These are phyloP conservation scores for Trichosporon sp. DNA, from an alignment of 1,284 basidiomycete genomes.

Conservation along the genomic window DNA sequence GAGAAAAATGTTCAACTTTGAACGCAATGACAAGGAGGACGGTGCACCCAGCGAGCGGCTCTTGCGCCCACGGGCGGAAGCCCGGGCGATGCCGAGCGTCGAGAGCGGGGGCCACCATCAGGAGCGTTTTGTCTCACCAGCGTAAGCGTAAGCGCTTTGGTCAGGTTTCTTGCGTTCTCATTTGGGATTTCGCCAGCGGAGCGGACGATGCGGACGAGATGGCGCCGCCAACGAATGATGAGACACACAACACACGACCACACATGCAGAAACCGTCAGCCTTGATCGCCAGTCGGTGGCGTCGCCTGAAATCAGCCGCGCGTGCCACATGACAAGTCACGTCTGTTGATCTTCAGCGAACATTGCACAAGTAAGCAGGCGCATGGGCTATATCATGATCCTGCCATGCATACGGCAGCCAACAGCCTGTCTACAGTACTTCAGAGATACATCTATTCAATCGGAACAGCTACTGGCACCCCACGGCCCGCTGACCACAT, in stretches of 20 bases:
- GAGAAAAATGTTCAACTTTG: not conserved
- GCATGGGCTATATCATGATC: not conserved
- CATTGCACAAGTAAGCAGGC: not conserved
- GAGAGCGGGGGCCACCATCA: not conserved
- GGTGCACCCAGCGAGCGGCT: constrained; percentile 1
- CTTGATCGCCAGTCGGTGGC: not conserved
- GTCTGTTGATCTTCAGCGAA: not conserved
- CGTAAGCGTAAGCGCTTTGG: not conserved
- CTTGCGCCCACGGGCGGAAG: not conserved
- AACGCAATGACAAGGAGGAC: not conserved
- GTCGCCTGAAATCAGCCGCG: not conserved
- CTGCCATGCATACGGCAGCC: not conserved
- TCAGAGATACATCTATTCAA: not conserved
- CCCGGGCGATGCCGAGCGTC: not conserved
- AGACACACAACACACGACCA: not conserved
- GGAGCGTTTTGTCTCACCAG: not conserved
- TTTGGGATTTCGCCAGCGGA: not conserved
- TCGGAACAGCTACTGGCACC: constrained; percentile 5
- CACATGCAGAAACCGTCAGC: not conserved
- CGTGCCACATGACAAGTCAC: not conserved
- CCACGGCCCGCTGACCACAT: constrained; percentile 41
- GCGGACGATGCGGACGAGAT: not conserved
- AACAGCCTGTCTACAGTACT: not conserved
- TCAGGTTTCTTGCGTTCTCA: not conserved
- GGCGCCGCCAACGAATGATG: not conserved